Conservation (phyloP, 345 rosid species). For the Syzygium grande region DNA sequence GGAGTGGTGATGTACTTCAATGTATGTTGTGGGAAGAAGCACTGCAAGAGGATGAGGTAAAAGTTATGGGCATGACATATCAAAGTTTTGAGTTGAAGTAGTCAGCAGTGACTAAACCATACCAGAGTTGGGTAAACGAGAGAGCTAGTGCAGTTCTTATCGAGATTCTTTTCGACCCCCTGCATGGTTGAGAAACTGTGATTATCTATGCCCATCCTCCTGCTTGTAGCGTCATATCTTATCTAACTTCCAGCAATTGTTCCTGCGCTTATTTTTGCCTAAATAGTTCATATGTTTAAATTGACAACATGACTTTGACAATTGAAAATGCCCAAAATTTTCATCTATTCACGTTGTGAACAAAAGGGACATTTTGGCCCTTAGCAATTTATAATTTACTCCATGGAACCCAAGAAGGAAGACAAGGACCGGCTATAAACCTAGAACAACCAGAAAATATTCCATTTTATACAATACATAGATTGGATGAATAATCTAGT, state of each 20-base stretch:
- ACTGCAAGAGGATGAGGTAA: constrained; percentile 33
- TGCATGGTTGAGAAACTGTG: constrained; percentile 11
- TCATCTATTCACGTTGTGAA: neutral
- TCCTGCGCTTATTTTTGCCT: neutral
- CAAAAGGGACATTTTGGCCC: neutral
- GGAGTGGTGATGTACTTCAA: constrained; percentile 63
- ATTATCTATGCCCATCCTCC: neutral
- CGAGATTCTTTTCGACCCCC: constrained; percentile 59
- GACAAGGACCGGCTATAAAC: neutral
- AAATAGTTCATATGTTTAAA: neutral
- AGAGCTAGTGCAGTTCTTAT: constrained; percentile 46
- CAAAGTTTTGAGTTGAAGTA: neutral
- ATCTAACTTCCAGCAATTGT: neutral
- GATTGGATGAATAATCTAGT: neutral
- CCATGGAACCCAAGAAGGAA: neutral
- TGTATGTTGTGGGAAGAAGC: constrained; percentile 79
- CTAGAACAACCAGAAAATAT: neutral
- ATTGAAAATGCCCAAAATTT: neutral
- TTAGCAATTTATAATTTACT: neutral
- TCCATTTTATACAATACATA: neutral
- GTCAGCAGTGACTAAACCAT: constrained; percentile 2
- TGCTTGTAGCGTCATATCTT: neutral
- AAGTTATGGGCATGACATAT: neutral
- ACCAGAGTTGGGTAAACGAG: constrained; percentile 52
- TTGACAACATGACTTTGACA: neutral